phyloP scores from a whole-genome alignment of 2,329 filamentous ascomycete genomes.

The Paraphaeosphaeria minitans region DNA sequence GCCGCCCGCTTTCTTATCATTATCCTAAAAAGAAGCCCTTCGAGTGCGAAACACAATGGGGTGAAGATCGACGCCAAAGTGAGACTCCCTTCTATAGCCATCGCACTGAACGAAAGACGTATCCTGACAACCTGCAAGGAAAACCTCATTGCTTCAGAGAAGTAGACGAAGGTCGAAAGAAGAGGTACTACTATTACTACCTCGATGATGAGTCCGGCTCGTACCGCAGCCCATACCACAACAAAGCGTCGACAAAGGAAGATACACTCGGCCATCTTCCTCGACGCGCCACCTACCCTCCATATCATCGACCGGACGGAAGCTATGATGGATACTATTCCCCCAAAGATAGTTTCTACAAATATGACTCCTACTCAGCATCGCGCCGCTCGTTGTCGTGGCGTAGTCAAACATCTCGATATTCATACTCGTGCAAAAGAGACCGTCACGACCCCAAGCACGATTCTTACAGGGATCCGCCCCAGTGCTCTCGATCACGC shows the following conservation, averaged over 20 bases:
- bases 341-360: not conserved
- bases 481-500: not conserved
- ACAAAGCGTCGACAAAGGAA: not conserved
- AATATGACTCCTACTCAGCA: not conserved
- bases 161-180: not conserved
- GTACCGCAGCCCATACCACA: not conserved
- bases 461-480: not conserved
- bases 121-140: not conserved
- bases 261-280: not conserved
- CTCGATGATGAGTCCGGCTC: not conserved
- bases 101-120: no score
- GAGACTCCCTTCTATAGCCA: no score
- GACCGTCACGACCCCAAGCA: not conserved
- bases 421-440: no score
- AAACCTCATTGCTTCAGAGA: not conserved
- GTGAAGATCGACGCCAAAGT: no score
- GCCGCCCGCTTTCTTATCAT: not conserved
- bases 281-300: not conserved
- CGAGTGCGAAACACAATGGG: not conserved
- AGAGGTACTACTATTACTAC: not conserved
- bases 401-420: not conserved
- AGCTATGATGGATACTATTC: not conserved
- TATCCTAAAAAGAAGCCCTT: not conserved
- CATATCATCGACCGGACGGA: not conserved
- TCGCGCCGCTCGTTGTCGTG: not conserved